Conservation (phyloP, 2,329 filamentous ascomycete genomes). For the Pezicula radicicola region DNA sequence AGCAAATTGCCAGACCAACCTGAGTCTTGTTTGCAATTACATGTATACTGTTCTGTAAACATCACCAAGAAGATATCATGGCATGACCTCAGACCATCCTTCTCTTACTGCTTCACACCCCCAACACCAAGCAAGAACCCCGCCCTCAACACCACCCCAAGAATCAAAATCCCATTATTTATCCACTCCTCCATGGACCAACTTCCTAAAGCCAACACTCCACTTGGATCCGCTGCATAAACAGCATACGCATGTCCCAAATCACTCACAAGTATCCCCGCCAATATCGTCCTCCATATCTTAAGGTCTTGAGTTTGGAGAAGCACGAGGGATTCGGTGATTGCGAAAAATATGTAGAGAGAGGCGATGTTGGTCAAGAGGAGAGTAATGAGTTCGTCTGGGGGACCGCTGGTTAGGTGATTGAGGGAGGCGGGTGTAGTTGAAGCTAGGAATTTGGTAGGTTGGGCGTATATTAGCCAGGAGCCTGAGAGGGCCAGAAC, state of each 20-base stretch:
- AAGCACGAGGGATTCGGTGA: slow-evolving; percentile 27
- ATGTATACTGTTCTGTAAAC: too few species aligned
- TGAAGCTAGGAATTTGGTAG: slow-evolving; percentile 14
- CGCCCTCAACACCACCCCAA: slow-evolving; percentile 29
- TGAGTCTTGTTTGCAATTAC: too few species aligned
- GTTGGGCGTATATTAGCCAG: slow-evolving; percentile 17
- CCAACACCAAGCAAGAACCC: slow-evolving; percentile 34
- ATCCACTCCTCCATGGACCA: slow-evolving; percentile 32
- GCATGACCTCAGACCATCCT: background rate
- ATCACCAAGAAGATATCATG: too few species aligned
- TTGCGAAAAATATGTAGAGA: slow-evolving; percentile 28
- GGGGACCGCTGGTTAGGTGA: slow-evolving; percentile 8
- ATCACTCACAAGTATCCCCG: slow-evolving; percentile 23
- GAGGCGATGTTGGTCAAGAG: slow-evolving; percentile 27
- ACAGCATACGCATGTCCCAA: slow-evolving; percentile 30
- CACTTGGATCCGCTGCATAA: slow-evolving; percentile 24
- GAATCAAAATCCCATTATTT: slow-evolving; percentile 30
- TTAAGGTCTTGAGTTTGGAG: slow-evolving; percentile 23
- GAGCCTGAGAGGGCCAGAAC: slow-evolving; percentile 17
- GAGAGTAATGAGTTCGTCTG: slow-evolving; percentile 15
- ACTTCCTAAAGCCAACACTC: slow-evolving; percentile 20
- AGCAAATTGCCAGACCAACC: too few species aligned
- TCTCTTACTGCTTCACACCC: slow-evolving; percentile 1
- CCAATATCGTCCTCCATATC: slow-evolving; percentile 25
- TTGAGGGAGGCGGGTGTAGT: slow-evolving; percentile 16